Conservation (phyloP, 192 early-diverging fungal species). For the Geosiphon pyriformis region DNA sequence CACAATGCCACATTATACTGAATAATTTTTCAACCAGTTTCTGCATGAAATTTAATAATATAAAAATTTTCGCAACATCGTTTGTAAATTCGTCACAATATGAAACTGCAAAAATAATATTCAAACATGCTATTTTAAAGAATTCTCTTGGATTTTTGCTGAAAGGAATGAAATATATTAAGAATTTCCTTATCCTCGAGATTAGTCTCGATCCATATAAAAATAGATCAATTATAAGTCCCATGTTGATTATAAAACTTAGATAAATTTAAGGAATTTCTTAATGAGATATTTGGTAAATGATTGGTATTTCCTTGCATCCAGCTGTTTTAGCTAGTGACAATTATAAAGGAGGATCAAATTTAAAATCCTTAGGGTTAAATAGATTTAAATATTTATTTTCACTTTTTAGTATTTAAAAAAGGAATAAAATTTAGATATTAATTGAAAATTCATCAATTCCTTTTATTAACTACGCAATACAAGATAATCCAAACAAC, state of each 20-base stretch:
- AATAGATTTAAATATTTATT: neutral
- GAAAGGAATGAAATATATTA: neutral
- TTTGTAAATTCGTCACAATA: slow-evolving; percentile 20
- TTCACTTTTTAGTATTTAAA: no score
- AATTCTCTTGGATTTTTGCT: slow-evolving; percentile 18
- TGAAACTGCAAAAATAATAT: neutral
- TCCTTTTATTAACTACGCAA: neutral
- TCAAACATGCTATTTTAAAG: neutral
- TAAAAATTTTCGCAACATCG: neutral
- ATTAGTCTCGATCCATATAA: slow-evolving; percentile 31
- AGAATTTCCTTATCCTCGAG: slow-evolving; percentile 26
- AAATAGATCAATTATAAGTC: slow-evolving; percentile 30
- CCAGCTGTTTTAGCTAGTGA: slow-evolving; percentile 6
- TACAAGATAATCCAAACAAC: slow-evolving; percentile 1
- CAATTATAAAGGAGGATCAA: slow-evolving; percentile 22
- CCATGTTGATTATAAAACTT: slow-evolving; percentile 35
- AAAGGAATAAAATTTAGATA: no score
- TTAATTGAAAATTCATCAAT: no score
- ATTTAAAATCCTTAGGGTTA: slow-evolving; percentile 29
- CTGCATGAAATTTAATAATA: neutral
- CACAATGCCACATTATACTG: neutral
- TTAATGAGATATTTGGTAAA: slow-evolving; percentile 38
- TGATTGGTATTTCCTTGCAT: slow-evolving; percentile 28
- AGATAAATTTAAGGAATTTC: slow-evolving; percentile 30
- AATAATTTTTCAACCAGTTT: neutral